These are phyloP conservation scores for Maudiozyma serrabonitensis DNA, from an alignment of 805 yeast genomes.

Conservation along the genomic window DNA sequence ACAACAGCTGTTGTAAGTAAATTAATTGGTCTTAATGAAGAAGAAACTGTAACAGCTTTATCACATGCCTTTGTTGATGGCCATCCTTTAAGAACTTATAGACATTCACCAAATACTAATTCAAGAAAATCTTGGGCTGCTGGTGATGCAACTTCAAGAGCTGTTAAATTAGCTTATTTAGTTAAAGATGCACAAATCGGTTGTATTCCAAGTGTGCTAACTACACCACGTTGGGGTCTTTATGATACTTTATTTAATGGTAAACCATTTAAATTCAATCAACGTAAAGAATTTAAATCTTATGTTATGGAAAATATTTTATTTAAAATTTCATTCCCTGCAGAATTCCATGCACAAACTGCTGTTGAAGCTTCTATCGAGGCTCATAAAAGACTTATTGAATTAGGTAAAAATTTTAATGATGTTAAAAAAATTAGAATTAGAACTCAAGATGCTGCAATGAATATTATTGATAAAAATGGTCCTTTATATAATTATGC, in stretches of 20 bases:
- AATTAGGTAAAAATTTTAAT: slow-evolving; percentile 34
- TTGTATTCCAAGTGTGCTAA: slow-evolving; percentile 45
- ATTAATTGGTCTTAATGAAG: slow-evolving; percentile 40
- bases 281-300: slow-evolving; percentile 39
- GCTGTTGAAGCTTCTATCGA: slow-evolving; percentile 51
- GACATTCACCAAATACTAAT: slow-evolving; percentile 58
- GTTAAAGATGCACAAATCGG: slow-evolving; percentile 45
- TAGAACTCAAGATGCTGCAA: slow-evolving; percentile 52
- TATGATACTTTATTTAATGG: slow-evolving; percentile 52
- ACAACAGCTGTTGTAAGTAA: slow-evolving; percentile 51
- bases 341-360: slow-evolving; percentile 58
- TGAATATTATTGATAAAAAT: slow-evolving; percentile 48
- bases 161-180: slow-evolving; percentile 44
- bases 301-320: slow-evolving; percentile 56
- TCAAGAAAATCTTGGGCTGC: slow-evolving; percentile 62
- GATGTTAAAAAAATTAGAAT: slow-evolving; percentile 43
- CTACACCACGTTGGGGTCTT: slow-evolving; percentile 55
- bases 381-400: slow-evolving; percentile 30
- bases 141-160: slow-evolving; percentile 52
- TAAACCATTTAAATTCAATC: slow-evolving; percentile 39
- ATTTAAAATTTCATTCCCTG: slow-evolving; percentile 55
- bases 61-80: slow-evolving; percentile 58
- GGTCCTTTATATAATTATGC: slow-evolving; percentile 57
- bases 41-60: slow-evolving; percentile 45
- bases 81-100: slow-evolving; percentile 47